Base-by-base conservation (phyloP, 352 stramenopile species). In the Phytopythium vexans region DNA sequence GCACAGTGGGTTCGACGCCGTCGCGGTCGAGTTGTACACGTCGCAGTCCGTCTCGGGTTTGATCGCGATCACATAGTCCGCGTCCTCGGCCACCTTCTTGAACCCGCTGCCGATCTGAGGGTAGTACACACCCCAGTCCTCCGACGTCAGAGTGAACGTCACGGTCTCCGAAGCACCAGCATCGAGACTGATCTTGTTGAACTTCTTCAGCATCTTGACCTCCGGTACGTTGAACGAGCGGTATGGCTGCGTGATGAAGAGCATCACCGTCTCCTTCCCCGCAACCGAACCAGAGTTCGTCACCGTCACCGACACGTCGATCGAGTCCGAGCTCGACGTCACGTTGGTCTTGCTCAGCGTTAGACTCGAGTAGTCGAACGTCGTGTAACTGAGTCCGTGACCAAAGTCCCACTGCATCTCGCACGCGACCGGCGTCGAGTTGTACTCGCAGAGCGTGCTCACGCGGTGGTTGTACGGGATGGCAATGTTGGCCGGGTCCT, bases 121-220 rank as follows among this genome's bases (percentile, higher is more conserved):
- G 42, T 71, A 67, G 49, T 69, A 85, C 34, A 84, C 68, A 3
- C 76, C 71, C 77, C 74, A 88, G 57, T 91, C 78, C 33, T 68
- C 55, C 12, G 32, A 49, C 14, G 66, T 78, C 16, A 89, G 64
- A 8, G 55, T 64, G 35, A 86, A 82, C 12, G 54, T 65, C 1
- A 84, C 65, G 21, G n/a, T n/a, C n/a, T n/a, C n/a, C n/a, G n/a
- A n/a, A n/a, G n/a, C n/a, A n/a, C n/a, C n/a, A n/a, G n/a, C 52
- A 41, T 50, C 62, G 47, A 1, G 68, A 63, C 47, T 83, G 43
- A 96, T 72, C 62, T 95, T 95, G 31, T 58, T 62, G 51, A 94
- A 95, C 46, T 81, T 82, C 53, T 89, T 88, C 7, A 96, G 69
- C 41, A 86, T 73, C 56, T 92, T 95, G 41, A 70, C 73, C 54